Percentiles rank a stretch among this genome's conserved stretches.
Conservation (phyloP, 208 protist species). For the Trypanosoma scelopori region DNA sequence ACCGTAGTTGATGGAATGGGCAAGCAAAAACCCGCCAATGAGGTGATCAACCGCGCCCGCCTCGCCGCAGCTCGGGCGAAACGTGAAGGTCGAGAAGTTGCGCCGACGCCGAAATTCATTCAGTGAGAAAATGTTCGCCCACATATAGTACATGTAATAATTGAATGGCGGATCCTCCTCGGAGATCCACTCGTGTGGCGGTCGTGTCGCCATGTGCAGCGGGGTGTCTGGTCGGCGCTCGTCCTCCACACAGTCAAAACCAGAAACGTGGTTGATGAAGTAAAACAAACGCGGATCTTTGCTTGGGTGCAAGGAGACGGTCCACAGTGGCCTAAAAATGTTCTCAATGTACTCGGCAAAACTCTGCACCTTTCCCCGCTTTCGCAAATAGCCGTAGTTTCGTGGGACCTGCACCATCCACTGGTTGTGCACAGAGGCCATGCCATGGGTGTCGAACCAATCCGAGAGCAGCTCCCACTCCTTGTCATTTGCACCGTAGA, state of each 20-base stretch:
- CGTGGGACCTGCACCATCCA: slow-evolving; percentile 98
- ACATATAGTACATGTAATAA: slow-evolving; percentile 99
- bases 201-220: slow-evolving; percentile 48
- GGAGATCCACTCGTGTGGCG: slow-evolving; percentile 92
- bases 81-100: slow-evolving; percentile 93
- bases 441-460: slow-evolving; percentile 96
- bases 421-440: slow-evolving; percentile 94
- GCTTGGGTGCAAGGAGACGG: slow-evolving; percentile 94
- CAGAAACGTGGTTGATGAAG: slow-evolving; percentile 96
- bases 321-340: slow-evolving; percentile 98
- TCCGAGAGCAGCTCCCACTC: slow-evolving; percentile 96
- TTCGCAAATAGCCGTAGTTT: slow-evolving; percentile 92
- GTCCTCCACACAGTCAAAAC: slow-evolving; percentile 99
- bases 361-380: slow-evolving; percentile 71
- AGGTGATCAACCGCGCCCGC: slow-evolving; percentile 92
- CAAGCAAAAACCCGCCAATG: slow-evolving; percentile 92
- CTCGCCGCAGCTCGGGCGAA: slow-evolving; percentile 98
- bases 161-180: slow-evolving; percentile 98
- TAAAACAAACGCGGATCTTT: slow-evolving; percentile 95
- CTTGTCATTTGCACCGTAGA: slow-evolving; percentile 84
- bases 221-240: slow-evolving; percentile 86
- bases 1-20: slow-evolving; percentile 97
- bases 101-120: slow-evolving; percentile 92
- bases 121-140: slow-evolving; percentile 97
- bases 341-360: slow-evolving; percentile 97